A percentile compares a stretch with the other conserved stretches of the same genome.
Conservation (phyloP, 2,329 filamentous ascomycete genomes). For the Stachybotrys echinatus region DNA sequence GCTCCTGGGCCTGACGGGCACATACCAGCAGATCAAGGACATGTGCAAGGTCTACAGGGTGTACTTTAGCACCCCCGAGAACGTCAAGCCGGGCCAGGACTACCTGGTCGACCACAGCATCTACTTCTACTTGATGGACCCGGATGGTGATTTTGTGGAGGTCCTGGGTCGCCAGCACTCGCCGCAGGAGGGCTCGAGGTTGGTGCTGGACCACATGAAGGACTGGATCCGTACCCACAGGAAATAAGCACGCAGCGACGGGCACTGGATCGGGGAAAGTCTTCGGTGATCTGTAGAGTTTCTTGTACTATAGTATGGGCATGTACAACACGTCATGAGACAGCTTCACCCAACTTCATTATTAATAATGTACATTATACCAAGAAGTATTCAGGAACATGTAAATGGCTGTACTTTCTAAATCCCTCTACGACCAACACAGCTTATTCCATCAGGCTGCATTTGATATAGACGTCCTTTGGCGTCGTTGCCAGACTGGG, state of each 20-base stretch:
- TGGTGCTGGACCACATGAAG: conserved; percentile 83
- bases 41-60: conserved; percentile 95
- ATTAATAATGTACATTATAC: not conserved
- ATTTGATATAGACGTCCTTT: too few relatives aligned
- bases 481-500: not conserved
- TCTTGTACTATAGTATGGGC: not conserved
- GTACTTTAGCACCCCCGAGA: conserved; percentile 89
- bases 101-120: conserved; percentile 98
- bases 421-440: too few relatives aligned
- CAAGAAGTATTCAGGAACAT: not conserved
- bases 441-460: too few relatives aligned
- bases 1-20: conserved; percentile 85
- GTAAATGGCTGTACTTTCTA: not conserved
- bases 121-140: conserved; percentile 99
- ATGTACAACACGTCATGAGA: not conserved
- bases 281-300: not conserved
- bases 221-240: conserved; percentile 33
- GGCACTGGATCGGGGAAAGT: not conserved
- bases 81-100: conserved; percentile 89
- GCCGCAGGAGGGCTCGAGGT: conserved; percentile 73
- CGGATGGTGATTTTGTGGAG: conserved; percentile 96
- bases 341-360: not conserved
- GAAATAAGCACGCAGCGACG: not conserved
- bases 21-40: conserved; percentile 88
- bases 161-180: conserved; percentile 93